These are phyloP conservation scores for Basipetospora chlamydospora DNA, from an alignment of 2,329 filamentous ascomycete species.

Conservation along the genomic window DNA sequence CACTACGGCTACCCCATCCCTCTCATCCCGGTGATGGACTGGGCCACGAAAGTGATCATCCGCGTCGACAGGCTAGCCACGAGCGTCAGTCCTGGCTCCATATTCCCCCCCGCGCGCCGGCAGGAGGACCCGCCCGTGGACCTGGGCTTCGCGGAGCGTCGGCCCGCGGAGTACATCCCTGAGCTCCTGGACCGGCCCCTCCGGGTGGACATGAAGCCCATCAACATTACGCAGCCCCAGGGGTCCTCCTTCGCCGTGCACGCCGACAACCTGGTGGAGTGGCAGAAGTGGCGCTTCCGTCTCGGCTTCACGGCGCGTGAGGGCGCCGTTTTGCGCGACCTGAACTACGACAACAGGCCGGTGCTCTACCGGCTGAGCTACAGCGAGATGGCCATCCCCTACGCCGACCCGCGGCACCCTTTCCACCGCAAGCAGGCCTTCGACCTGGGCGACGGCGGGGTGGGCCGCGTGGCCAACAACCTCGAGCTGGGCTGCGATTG, in stretches of 20 bases:
- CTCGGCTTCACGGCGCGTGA: conserved; percentile 57
- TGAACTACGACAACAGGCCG: conserved; percentile 50
- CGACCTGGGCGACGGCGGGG: conserved; percentile 56
- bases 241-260: conserved; percentile 50
- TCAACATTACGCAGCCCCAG: conserved; percentile 57
- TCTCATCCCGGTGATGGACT: conserved; percentile 44
- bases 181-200: conserved; percentile 32
- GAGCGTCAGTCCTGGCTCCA: conserved; percentile 26
- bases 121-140: conserved; percentile 18
- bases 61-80: conserved; percentile 43
- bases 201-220: conserved; percentile 46
- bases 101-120: background rate
- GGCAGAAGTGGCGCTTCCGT: conserved; percentile 57
- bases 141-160: conserved; percentile 28
- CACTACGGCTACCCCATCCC: conserved; percentile 49
- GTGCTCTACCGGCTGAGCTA: conserved; percentile 53
- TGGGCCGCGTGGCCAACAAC: conserved; percentile 53
- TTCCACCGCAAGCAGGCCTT: conserved; percentile 59
- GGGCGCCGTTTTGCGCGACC: conserved; percentile 54
- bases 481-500: conserved; percentile 56
- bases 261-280: conserved; percentile 32
- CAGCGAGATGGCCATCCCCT: conserved; percentile 57
- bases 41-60: conserved; percentile 36
- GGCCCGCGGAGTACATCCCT: conserved; percentile 30
- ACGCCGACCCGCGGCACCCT: conserved; percentile 49